Conservation (phyloP, 441 rosid genomes). For the Melastoma candidum region DNA sequence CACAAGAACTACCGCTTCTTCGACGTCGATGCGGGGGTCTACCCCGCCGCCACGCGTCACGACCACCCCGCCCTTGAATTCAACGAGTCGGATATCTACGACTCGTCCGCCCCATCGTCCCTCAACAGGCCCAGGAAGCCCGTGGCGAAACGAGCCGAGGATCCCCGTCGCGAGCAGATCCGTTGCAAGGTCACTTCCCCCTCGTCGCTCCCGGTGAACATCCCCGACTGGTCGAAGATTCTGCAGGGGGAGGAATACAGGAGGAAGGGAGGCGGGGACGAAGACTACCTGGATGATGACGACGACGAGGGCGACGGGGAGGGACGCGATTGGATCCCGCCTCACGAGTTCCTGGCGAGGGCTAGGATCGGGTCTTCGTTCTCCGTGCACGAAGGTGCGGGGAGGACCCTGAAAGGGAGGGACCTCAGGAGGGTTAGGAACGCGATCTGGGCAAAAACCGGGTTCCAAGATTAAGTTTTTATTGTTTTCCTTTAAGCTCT, state of each 20-base stretch:
- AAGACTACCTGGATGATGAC: constrained; percentile 8
- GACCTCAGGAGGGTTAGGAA: constrained; percentile 12
- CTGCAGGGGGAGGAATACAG: constrained; percentile 12
- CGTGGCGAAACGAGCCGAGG: constrained; percentile 1
- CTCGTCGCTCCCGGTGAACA: constrained; percentile 17
- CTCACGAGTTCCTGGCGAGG: constrained; percentile 14
- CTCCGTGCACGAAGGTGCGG: constrained; percentile 10
- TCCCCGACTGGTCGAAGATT: constrained; percentile 23
- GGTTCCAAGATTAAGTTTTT: constrained; percentile 7
- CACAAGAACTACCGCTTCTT: constrained; percentile 16
- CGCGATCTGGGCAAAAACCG: constrained; percentile 9
- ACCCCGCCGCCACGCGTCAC: not conserved
- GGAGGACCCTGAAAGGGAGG: constrained; percentile 14
- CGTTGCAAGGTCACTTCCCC: not conserved
- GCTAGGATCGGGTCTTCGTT: constrained; percentile 8
- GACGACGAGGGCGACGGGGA: constrained; percentile 4
- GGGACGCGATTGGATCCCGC: constrained; percentile 7
- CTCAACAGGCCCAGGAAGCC: constrained; percentile 3
- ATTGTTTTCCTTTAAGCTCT: too few species aligned
- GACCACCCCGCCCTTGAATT: constrained; percentile 12
- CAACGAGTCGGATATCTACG: constrained; percentile 16
- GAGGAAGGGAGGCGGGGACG: constrained; percentile 8
- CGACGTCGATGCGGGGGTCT: constrained; percentile 5
- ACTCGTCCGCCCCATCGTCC: constrained; percentile 3
- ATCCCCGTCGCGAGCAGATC: not conserved